phyloP scores from a whole-genome alignment of 768 basidiomycete species.

The Tremella mesenterica region DNA sequence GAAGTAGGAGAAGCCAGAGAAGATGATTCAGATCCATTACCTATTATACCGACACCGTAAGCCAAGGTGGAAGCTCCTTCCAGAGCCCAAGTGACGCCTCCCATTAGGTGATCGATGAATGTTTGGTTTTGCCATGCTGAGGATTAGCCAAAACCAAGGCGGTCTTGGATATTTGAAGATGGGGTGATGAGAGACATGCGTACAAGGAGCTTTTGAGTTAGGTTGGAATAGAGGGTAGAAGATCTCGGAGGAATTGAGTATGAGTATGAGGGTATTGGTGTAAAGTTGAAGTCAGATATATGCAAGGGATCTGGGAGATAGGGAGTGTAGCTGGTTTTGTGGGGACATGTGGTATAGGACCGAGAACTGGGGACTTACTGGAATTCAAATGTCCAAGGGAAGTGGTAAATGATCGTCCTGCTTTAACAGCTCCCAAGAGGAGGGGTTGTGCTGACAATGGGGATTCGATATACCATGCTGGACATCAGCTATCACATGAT shows the following conservation, averaged over 20 bases:
- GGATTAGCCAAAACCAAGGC: neutral
- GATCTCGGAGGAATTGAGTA: too few relatives aligned
- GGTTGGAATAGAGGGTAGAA: neutral
- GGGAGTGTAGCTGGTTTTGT: too few relatives aligned
- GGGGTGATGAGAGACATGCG: too few relatives aligned
- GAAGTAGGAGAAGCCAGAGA: too few relatives aligned
- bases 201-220: neutral
- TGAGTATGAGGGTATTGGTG: too few relatives aligned
- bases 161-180: neutral
- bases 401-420: slow-evolving; percentile 78
- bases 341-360: too few relatives aligned
- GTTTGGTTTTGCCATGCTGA: slow-evolving; percentile 52
- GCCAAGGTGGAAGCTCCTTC: slow-evolving; percentile 63
- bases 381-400: slow-evolving; percentile 68
- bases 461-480: slow-evolving; percentile 76
- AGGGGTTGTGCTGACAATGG: slow-evolving; percentile 56
- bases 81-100: slow-evolving; percentile 65
- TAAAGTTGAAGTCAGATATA: too few relatives aligned
- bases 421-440: slow-evolving; percentile 40
- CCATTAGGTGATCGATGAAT: slow-evolving; percentile 65
- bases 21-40: slow-evolving; percentile 44
- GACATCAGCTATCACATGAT: too few relatives aligned
- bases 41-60: slow-evolving; percentile 59
- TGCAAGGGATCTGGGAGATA: too few relatives aligned
- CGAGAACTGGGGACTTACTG: slow-evolving; percentile 46